These are phyloP conservation scores for Candida sp. DNA, from an alignment of 1,139 yeast genomes.

Conservation along the genomic window DNA sequence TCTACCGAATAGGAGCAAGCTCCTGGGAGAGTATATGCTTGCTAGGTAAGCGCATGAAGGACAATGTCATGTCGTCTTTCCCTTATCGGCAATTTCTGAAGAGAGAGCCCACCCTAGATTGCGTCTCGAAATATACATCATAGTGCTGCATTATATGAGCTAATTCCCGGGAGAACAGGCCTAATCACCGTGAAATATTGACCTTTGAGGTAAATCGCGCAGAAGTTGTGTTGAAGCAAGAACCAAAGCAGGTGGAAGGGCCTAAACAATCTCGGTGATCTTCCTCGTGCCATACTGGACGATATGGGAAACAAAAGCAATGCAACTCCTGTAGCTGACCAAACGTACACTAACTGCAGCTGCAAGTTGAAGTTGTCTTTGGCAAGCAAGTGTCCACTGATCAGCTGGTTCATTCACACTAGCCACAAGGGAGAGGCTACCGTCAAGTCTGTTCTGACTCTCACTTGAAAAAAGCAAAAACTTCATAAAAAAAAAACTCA, in stretches of 20 bases:
- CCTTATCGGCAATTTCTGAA: neutral
- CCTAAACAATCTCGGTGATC: too few relatives aligned
- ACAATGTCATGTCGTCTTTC: too few relatives aligned
- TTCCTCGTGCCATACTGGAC: too few relatives aligned
- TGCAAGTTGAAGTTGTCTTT: too few relatives aligned
- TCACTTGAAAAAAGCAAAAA: too few relatives aligned
- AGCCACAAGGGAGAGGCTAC: neutral
- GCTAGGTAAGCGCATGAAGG: too few relatives aligned
- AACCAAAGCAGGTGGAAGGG: neutral
- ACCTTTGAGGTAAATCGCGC: neutral
- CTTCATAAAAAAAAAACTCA: neutral
- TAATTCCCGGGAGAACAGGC: neutral
- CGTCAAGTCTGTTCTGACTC: neutral
- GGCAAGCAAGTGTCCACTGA: too few relatives aligned
- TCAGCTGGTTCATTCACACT: neutral
- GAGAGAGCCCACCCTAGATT: neutral
- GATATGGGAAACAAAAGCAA: too few relatives aligned
- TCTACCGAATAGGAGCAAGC: too few relatives aligned
- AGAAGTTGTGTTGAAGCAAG: neutral
- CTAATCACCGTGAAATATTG: neutral
- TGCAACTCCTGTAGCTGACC: too few relatives aligned
- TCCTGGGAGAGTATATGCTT: too few relatives aligned
- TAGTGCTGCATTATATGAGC: neutral
- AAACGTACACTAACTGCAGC: too few relatives aligned
- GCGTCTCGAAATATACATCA: neutral